These are phyloP conservation scores for Marsdenia floribunda DNA, from an alignment of 257 asterid genomes.

Conservation along the genomic window DNA sequence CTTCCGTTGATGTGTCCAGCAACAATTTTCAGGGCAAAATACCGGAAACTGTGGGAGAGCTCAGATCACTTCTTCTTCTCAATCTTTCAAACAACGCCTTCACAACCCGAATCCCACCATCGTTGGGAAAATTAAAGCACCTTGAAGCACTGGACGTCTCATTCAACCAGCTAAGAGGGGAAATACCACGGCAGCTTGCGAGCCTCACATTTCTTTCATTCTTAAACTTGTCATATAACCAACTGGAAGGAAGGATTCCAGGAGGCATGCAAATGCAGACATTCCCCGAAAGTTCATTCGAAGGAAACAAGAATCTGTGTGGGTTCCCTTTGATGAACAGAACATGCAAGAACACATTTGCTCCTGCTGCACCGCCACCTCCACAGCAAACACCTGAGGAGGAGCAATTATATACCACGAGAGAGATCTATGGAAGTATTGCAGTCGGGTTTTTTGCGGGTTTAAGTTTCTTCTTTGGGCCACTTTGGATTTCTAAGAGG, in stretches of 20 bases:
- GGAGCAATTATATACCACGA: not conserved
- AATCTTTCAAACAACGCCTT: constrained; percentile 30
- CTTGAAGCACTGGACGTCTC: constrained; percentile 62
- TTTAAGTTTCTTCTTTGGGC: not conserved
- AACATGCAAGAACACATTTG: not conserved
- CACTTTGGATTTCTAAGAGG: not conserved
- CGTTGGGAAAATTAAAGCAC: constrained; percentile 20
- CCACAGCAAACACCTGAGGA: not conserved
- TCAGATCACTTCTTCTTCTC: too few species aligned
- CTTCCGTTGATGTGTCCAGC: constrained; percentile 46
- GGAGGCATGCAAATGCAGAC: constrained; percentile 35
- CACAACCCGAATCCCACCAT: not conserved
- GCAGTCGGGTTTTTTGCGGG: not conserved
- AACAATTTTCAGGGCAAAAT: constrained; percentile 40
- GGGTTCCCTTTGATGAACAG: constrained; percentile 16
- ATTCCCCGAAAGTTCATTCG: constrained; percentile 31
- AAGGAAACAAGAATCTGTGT: constrained; percentile 30
- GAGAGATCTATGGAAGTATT: not conserved
- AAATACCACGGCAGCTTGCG: constrained; percentile 32
- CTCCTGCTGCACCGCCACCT: not conserved
- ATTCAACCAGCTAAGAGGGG: constrained; percentile 30
- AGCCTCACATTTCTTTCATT: constrained; percentile 40
- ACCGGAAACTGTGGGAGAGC: constrained; percentile 34
- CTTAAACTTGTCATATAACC: constrained; percentile 46
- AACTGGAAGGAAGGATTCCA: constrained; percentile 42